Conservation (phyloP, 495 filamentous ascomycete genomes). For the Penicillium waksmanii region DNA sequence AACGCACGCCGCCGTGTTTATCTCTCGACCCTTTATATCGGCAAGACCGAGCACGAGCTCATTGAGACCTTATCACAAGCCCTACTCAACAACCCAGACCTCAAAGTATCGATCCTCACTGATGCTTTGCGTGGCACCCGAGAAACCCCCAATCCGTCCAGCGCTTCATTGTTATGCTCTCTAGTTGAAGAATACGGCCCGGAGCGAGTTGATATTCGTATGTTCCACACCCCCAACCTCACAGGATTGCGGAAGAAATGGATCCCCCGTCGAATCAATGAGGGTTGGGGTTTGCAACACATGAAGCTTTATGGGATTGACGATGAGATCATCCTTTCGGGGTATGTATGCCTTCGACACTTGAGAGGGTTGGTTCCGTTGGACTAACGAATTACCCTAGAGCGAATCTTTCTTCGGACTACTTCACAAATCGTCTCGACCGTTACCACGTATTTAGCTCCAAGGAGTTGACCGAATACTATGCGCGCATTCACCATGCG, state of each 20-base stretch:
- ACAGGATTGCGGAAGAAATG: constrained; percentile 82
- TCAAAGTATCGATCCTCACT: constrained; percentile 90
- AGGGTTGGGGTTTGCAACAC: constrained; percentile 97
- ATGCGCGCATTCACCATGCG: constrained; percentile 71
- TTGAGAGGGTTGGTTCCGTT: neutral
- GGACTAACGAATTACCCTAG: constrained; percentile 38
- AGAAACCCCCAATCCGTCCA: constrained; percentile 85
- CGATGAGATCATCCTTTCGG: constrained; percentile 93
- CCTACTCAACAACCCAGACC: constrained; percentile 74
- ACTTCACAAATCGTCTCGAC: constrained; percentile 95
- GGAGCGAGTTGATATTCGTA: constrained; percentile 87
- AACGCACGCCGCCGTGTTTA: constrained; percentile 80
- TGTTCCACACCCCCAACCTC: constrained; percentile 98
- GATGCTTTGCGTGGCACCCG: constrained; percentile 90
- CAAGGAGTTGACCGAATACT: constrained; percentile 79
- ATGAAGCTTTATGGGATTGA: constrained; percentile 99
- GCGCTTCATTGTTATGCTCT: constrained; percentile 84
- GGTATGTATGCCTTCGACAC: constrained; percentile 49
- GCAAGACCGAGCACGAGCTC: constrained; percentile 89
- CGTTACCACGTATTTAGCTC: constrained; percentile 91
- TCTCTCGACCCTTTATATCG: constrained; percentile 93
- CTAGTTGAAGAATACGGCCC: constrained; percentile 81
- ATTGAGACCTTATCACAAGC: constrained; percentile 78
- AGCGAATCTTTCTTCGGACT: constrained; percentile 90
- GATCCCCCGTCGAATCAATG: constrained; percentile 88